Percentiles rank a stretch among this genome's conserved stretches.
Evolutionary conservation across 1,284 basidiomycete species (phyloP).

Genomic region (Austroboletus olivaceoglutinosus): DNA sequence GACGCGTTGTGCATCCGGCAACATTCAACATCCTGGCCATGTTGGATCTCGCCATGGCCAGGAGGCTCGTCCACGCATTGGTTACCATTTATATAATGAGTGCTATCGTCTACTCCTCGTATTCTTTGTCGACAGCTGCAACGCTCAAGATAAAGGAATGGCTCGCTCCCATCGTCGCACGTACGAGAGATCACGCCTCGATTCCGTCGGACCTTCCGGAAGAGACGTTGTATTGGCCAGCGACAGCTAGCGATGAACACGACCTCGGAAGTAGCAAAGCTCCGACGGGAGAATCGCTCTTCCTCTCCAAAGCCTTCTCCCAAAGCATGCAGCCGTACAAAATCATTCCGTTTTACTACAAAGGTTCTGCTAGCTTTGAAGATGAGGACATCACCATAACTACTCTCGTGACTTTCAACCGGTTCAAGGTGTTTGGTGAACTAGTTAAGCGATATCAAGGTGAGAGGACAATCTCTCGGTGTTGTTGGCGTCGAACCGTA

Average conservation of each 20-base stretch:
- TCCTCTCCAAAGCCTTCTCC: conserved; percentile 68
- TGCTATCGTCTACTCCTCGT: conserved; percentile 37
- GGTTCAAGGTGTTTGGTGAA: conserved; percentile 68
- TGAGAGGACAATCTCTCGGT: conserved; percentile 26
- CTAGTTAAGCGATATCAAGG: conserved; percentile 73
- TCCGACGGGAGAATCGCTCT: conserved; percentile 41
- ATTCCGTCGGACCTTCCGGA: conserved; percentile 8
- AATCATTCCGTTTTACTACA: conserved; percentile 79
- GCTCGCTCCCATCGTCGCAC: conserved; percentile 1
- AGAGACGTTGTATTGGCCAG: conserved; percentile 20
- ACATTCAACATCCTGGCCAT: conserved; percentile 1
- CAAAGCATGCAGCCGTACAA: conserved; percentile 66
- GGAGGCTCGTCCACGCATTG: conserved; percentile 18
- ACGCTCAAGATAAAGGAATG: conserved; percentile 14
- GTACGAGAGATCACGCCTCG: background rate
- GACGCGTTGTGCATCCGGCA: background rate
- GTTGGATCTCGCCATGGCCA: conserved; percentile 12
- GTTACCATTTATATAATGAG: conserved; percentile 26
- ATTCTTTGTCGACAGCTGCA: conserved; percentile 27
- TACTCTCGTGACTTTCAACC: conserved; percentile 77
- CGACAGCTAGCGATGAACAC: conserved; percentile 9
- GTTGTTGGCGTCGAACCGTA: background rate
- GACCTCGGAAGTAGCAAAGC: conserved; percentile 18
- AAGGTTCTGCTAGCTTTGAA: conserved; percentile 49
- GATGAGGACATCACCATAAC: conserved; percentile 77